A percentile compares a stretch with the other conserved stretches of the same genome.
These are phyloP conservation scores for Arthrobotrys pseudoclavata DNA, from an alignment of 2,329 filamentous ascomycete species.

Conservation along the genomic window DNA sequence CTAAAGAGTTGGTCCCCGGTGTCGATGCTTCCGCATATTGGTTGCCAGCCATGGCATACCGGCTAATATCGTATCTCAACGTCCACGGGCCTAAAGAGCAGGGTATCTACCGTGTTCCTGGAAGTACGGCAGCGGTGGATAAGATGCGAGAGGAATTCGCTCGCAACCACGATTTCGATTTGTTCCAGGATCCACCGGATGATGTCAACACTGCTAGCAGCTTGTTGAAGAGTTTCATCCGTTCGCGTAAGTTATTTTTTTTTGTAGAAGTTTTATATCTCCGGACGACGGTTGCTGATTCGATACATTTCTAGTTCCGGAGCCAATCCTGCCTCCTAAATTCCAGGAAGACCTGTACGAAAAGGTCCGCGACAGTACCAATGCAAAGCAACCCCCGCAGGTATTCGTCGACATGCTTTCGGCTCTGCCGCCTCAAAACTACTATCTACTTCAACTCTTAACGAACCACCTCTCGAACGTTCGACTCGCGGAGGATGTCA, in stretches of 20 bases:
- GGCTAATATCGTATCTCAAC: constrained; percentile 63
- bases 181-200: constrained; percentile 63
- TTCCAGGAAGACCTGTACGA: constrained; percentile 63
- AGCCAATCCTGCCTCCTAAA: constrained; percentile 62
- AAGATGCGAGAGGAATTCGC: constrained; percentile 63
- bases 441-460: constrained; percentile 63
- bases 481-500: constrained; percentile 62
- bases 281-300: constrained; percentile 7
- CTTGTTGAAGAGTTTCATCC: constrained; percentile 63
- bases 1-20: constrained; percentile 62
- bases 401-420: constrained; percentile 63
- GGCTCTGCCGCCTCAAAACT: constrained; percentile 63
- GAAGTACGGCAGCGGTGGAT: constrained; percentile 63
- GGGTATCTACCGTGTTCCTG: constrained; percentile 63
- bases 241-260: constrained; percentile 59
- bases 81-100: constrained; percentile 63
- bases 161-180: constrained; percentile 63
- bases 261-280: neutral
- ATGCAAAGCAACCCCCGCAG: constrained; percentile 62
- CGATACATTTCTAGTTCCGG: constrained; percentile 56
- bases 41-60: constrained; percentile 63
- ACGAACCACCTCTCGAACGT: constrained; percentile 63
- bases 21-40: constrained; percentile 63
- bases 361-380: constrained; percentile 62
- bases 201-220: constrained; percentile 64